Evolutionary conservation across 805 yeast species (phyloP).

Genomic region (Saccharomyces eubayanus): DNA sequence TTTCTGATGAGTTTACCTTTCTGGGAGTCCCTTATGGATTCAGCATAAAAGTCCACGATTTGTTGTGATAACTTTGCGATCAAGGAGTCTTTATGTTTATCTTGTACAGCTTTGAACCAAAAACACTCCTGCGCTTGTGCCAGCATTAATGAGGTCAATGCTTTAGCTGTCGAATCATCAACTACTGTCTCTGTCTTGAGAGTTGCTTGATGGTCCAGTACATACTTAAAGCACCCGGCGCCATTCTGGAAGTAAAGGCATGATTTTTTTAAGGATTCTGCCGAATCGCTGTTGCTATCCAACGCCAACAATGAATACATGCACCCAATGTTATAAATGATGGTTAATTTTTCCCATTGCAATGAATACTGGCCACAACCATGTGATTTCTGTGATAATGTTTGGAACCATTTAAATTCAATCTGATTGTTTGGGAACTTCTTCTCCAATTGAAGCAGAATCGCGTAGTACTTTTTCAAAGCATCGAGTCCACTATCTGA

Average conservation of each 20-base stretch:
- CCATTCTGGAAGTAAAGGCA: slow-evolving; percentile 61
- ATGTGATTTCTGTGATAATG: slow-evolving; percentile 48
- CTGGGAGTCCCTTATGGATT: slow-evolving; percentile 37
- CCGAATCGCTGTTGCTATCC: slow-evolving; percentile 35
- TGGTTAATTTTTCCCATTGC: slow-evolving; percentile 50
- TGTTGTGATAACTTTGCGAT: slow-evolving; percentile 60
- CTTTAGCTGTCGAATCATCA: slow-evolving; percentile 40
- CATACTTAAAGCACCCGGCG: slow-evolving; percentile 53
- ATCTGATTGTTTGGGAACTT: slow-evolving; percentile 60
- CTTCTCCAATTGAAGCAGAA: slow-evolving; percentile 35
- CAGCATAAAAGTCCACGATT: slow-evolving; percentile 47
- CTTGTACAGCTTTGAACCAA: slow-evolving; percentile 59
- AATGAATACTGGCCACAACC: slow-evolving; percentile 45
- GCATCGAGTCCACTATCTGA: slow-evolving; percentile 32
- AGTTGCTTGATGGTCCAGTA: slow-evolving; percentile 18
- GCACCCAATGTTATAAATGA: slow-evolving; percentile 63
- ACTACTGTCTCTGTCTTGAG: slow-evolving; percentile 26
- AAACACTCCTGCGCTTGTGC: slow-evolving; percentile 86
- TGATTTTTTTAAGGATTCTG: slow-evolving; percentile 51
- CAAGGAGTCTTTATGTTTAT: slow-evolving; percentile 44
- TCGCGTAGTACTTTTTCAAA: slow-evolving; percentile 40
- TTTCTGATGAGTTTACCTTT: slow-evolving; percentile 44
- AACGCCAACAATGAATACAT: slow-evolving; percentile 50
- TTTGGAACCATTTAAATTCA: slow-evolving; percentile 65
- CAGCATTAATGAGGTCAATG: slow-evolving; percentile 46